Evolutionary conservation across 352 stramenopile species (phyloP).

Genomic region (Phytophthora palmivora): DNA sequence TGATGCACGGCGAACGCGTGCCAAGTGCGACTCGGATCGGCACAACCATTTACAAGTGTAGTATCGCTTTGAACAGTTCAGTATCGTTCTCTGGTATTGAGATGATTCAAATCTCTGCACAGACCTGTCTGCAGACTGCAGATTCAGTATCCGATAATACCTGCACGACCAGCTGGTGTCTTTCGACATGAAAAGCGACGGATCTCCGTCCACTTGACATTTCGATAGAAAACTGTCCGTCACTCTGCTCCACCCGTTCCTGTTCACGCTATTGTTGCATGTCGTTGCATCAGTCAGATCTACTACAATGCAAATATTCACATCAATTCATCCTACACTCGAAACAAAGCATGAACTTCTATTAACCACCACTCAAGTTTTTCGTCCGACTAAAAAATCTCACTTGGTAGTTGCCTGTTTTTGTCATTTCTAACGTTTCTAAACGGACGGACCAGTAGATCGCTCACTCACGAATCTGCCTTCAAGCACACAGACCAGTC

Average conservation of each 20-base stretch:
- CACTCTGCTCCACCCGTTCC: conserved; percentile 11
- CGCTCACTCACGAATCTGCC: conserved; percentile 30
- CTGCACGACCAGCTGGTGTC: neutral
- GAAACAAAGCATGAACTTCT: too few species aligned
- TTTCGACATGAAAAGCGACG: neutral
- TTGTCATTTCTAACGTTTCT: conserved; percentile 26
- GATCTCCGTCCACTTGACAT: neutral
- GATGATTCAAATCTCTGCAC: conserved; percentile 29
- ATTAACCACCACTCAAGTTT: too few species aligned
- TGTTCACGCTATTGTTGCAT: neutral
- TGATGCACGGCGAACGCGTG: conserved; percentile 15
- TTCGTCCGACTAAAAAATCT: too few species aligned
- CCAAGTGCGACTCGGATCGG: conserved; percentile 12
- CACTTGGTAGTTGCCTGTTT: too few species aligned
- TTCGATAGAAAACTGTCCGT: conserved; percentile 13
- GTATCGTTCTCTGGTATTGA: conserved; percentile 11
- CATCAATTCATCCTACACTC: neutral
- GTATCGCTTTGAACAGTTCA: too few species aligned
- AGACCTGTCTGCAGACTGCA: conserved; percentile 17
- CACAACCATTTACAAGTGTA: conserved; percentile 19
- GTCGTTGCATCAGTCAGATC: neutral
- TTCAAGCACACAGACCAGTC: conserved; percentile 13
- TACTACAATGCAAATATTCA: neutral
- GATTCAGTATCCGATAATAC: conserved; percentile 6
- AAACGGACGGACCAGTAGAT: neutral